A percentile compares a stretch with the other conserved stretches of the same genome.
phyloP scores from a whole-genome alignment of 192 early-diverging fungal species.

The Jimgerdemannia flammicorona region DNA sequence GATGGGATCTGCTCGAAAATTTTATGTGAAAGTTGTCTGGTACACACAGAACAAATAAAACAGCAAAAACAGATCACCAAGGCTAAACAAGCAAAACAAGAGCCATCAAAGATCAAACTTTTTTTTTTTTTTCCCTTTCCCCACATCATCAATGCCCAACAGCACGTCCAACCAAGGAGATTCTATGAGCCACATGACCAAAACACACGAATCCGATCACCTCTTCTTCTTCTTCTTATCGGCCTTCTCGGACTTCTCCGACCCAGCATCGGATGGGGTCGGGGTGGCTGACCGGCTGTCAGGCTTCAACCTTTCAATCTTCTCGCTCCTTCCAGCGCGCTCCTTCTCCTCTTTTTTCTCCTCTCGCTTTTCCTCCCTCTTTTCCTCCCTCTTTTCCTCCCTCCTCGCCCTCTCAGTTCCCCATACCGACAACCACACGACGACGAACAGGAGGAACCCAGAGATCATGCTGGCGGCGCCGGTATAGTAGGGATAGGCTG shows the following conservation, averaged over 20 bases:
- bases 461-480: slow-evolving; percentile 77
- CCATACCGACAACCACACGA: slow-evolving; percentile 69
- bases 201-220: neutral
- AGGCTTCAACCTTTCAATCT: neutral
- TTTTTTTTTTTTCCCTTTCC: too few relatives aligned
- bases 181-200: neutral
- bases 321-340: neutral
- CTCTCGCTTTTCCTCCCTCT: neutral
- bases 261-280: neutral
- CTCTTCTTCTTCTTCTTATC: neutral
- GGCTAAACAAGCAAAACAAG: too few relatives aligned
- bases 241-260: neutral
- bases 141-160: too few relatives aligned
- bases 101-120: too few relatives aligned
- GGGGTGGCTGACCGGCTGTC: neutral
- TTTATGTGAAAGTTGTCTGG: too few relatives aligned
- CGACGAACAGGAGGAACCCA: slow-evolving; percentile 82
- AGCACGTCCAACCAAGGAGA: too few relatives aligned
- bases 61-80: too few relatives aligned
- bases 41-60: too few relatives aligned
- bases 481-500: slow-evolving; percentile 95
- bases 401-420: slow-evolving; percentile 25
- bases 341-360: slow-evolving; percentile 12
- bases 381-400: neutral
- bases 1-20: too few relatives aligned